Evolutionary conservation across 2,329 filamentous ascomycete species (phyloP), one percentile per base, ranked within the genome.

Genomic region (Plenodomus tracheiphilus): DNA sequence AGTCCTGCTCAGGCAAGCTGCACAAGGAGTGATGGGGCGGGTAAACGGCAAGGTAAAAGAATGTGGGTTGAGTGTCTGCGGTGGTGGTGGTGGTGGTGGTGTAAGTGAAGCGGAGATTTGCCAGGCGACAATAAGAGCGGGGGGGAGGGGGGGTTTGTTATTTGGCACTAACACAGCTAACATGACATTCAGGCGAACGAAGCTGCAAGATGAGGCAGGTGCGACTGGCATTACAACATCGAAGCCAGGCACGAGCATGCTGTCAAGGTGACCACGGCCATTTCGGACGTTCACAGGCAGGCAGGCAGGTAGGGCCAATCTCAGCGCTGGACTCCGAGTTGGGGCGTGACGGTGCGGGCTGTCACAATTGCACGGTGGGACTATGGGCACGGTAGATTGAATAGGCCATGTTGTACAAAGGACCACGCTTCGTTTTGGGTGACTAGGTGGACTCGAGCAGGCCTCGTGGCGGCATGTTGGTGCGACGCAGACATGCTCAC

Each of bases 1-100:
- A 56, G 55, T 53, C 46, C 49, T 46, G 56, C 51, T 56, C 43
- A 61, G 54, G 48, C 54, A 58, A 60, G 57, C 51, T 59, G 56
- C 46, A 53, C 46, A 49, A 57, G 53, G 56, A 47, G 47, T 4
- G 35, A 9, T 4, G 35, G 4, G 49, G 54, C 51, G 47, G 51
- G 47, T 49, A 57, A 49, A 52, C 51, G 45, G 56, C 47, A 39
- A 39, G 35, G 21, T 19, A 64, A 62, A n/a, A 61, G 48, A 66
- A 58, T 59, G 61, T 65, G 58, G 36, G 41, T 28, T 41, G 37
- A 21, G 30, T 3, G 47, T 37, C 48, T 20, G 8, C n/a, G 39
- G 21, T 40, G 28, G 28, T 32, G 9, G 28, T 47, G 52, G n/a
- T n/a, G 39, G 21, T 40, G 28, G 28, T 32, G 9, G 28, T 47